phyloP scores from a whole-genome alignment of 169 alveolate species.

The Amoebophrya sp. region DNA sequence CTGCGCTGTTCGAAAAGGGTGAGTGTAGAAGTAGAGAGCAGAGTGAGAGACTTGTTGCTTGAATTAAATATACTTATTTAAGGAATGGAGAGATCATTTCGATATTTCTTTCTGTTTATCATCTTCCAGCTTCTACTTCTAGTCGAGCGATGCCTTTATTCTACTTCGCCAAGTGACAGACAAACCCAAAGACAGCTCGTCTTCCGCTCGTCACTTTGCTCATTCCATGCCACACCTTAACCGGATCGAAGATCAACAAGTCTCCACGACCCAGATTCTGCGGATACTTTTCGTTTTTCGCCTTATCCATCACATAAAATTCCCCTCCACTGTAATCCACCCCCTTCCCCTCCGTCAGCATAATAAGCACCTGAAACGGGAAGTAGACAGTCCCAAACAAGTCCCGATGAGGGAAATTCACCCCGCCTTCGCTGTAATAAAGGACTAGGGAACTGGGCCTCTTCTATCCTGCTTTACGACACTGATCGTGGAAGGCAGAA shows the following conservation, averaged over 20 bases:
- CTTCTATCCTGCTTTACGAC: not conserved
- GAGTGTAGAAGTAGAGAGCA: too few relatives aligned
- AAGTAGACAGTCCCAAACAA: not conserved
- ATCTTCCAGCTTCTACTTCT: too few relatives aligned
- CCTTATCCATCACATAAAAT: not conserved
- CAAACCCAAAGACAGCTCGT: not conserved
- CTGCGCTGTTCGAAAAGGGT: too few relatives aligned
- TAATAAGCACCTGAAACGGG: not conserved
- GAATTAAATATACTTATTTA: too few relatives aligned
- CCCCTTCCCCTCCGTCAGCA: not conserved
- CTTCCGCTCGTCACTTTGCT: not conserved
- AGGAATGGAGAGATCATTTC: too few relatives aligned
- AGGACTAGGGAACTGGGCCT: not conserved
- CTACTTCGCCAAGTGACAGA: not conserved
- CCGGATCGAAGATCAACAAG: not conserved
- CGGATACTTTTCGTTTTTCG: not conserved
- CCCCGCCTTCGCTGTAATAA: not conserved
- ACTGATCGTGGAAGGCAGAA: not conserved
- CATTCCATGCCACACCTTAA: not conserved
- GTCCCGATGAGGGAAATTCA: not conserved
- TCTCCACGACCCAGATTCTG: not conserved
- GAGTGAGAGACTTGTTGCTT: too few relatives aligned
- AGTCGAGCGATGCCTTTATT: too few relatives aligned
- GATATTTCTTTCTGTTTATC: too few relatives aligned
- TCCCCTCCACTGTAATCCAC: not conserved